These are phyloP conservation scores for Citrus cavaleriei DNA, from an alignment of 345 rosid species.

Conservation along the genomic window DNA sequence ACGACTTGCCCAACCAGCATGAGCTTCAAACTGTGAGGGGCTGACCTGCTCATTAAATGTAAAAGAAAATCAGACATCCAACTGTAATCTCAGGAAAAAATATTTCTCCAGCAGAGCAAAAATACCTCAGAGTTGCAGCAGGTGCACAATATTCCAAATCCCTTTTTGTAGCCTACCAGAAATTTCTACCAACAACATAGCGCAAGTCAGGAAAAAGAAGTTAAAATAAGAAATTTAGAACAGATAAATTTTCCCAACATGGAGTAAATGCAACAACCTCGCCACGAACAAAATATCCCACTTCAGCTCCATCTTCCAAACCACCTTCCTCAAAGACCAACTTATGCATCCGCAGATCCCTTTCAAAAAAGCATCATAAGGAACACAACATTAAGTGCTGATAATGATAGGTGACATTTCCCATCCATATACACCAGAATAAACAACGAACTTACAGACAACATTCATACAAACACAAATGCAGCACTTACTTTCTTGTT, in stretches of 20 bases:
- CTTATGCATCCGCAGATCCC: constrained; percentile 87
- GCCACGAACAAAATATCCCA: constrained; percentile 79
- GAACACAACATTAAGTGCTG: constrained; percentile 2
- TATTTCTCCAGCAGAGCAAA: constrained; percentile 7
- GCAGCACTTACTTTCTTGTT: constrained; percentile 67
- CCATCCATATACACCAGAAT: not conserved
- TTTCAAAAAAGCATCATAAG: constrained; percentile 24
- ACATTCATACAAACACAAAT: constrained; percentile 1
- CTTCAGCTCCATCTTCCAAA: constrained; percentile 88
- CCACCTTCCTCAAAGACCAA: constrained; percentile 81
- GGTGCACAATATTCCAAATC: constrained; percentile 73
- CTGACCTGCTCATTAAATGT: constrained; percentile 59
- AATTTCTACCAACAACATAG: constrained; percentile 51
- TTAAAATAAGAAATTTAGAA: not conserved
- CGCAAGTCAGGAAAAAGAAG: constrained; percentile 21
- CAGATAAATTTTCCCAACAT: not conserved
- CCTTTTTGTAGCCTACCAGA: constrained; percentile 80
- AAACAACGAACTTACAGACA: not conserved
- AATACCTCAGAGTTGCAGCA: constrained; percentile 82
- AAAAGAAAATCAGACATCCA: constrained; percentile 18
- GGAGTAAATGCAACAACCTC: constrained; percentile 38
- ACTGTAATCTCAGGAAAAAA: constrained; percentile 5
- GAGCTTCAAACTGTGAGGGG: constrained; percentile 91
- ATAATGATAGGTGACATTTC: not conserved
- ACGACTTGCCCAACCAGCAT: constrained; percentile 92